A percentile compares a stretch with the other conserved stretches of the same genome.
Evolutionary conservation across 768 basidiomycete species (phyloP).

Genomic region (Tulasnella sp.): DNA sequence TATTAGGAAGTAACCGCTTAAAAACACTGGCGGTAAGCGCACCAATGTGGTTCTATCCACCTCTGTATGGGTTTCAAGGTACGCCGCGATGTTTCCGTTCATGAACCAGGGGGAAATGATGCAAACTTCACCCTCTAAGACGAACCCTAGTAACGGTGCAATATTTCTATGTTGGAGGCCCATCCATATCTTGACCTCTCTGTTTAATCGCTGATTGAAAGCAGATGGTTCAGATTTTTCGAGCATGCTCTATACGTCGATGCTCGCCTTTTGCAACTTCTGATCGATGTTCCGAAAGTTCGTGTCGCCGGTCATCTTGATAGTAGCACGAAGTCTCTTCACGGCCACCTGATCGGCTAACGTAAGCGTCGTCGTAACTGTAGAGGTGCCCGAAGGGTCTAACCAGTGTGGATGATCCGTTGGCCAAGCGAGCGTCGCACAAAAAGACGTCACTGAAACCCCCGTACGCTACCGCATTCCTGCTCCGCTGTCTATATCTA

Average conservation of each 20-base stretch:
- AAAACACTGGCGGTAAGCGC: not conserved
- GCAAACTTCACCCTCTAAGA: not conserved
- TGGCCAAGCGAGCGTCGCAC: not conserved
- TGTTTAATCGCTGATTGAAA: not conserved
- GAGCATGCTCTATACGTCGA: not conserved
- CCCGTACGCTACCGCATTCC: not conserved
- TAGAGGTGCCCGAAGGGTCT: not conserved
- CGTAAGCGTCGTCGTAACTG: not conserved
- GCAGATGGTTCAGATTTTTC: not conserved
- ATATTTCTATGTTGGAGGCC: not conserved
- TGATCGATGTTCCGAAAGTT: no score
- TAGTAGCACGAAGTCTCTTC: not conserved
- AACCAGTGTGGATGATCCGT: not conserved
- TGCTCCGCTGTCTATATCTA: not conserved
- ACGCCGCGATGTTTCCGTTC: not conserved
- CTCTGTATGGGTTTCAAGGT: not conserved
- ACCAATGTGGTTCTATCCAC: not conserved
- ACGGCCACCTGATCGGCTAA: not conserved
- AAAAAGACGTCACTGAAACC: not conserved
- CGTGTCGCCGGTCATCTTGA: not conserved
- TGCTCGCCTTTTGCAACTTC: not conserved
- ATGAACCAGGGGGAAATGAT: not conserved
- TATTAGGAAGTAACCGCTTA: not conserved
- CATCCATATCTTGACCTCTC: not conserved
- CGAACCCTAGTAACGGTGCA: not conserved